These are phyloP conservation scores for Aspergillus coremiiformis DNA, from an alignment of 495 filamentous ascomycete species.

Conservation along the genomic window DNA sequence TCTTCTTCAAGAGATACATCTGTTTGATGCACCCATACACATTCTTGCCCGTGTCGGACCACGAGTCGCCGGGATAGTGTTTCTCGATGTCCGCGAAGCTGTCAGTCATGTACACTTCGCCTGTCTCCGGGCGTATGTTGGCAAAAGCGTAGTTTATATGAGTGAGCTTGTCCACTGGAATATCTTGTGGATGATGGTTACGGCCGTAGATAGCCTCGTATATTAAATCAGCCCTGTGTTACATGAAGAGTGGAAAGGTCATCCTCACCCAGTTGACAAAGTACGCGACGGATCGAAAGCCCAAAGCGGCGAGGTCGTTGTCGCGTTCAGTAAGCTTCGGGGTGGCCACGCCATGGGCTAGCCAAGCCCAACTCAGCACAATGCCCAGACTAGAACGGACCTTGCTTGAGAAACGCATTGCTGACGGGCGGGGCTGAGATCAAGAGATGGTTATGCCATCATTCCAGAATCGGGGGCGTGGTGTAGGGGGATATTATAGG, in stretches of 20 bases:
- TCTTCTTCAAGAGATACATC: constrained; percentile 81
- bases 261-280: constrained; percentile 8
- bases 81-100: constrained; percentile 79
- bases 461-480: neutral
- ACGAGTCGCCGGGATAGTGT: constrained; percentile 54
- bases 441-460: neutral
- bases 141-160: constrained; percentile 80
- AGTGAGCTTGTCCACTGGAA: constrained; percentile 70
- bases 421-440: neutral
- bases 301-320: neutral
- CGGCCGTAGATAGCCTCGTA: constrained; percentile 64
- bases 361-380: neutral
- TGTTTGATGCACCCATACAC: constrained; percentile 74
- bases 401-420: neutral
- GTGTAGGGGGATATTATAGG: no score
- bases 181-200: constrained; percentile 65
- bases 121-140: constrained; percentile 49
- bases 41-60: constrained; percentile 39
- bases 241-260: neutral
- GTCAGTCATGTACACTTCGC: constrained; percentile 72
- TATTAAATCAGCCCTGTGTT: neutral
- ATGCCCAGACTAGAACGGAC: neutral
- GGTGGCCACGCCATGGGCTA: neutral
- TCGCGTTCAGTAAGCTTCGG: neutral
- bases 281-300: constrained; percentile 7